These are phyloP conservation scores for Solanum acaule DNA, from an alignment of 257 asterid species.

Conservation along the genomic window DNA sequence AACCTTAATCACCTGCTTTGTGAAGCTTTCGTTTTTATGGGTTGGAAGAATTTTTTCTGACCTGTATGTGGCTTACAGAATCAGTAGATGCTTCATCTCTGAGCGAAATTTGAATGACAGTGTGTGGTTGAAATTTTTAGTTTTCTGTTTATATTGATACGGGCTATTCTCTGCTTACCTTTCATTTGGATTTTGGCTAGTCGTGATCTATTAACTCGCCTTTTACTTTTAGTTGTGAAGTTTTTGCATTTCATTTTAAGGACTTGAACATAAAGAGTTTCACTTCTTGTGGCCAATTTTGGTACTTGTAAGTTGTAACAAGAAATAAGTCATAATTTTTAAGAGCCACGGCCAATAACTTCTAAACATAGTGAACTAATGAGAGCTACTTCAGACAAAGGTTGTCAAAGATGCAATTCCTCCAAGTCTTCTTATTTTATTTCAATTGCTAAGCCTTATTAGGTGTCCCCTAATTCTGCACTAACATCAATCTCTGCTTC, in stretches of 20 bases:
- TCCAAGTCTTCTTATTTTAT: background rate
- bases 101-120: background rate
- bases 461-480: background rate
- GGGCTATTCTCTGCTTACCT: background rate
- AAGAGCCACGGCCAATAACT: background rate
- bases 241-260: background rate
- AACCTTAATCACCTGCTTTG: background rate
- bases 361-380: background rate
- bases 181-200: background rate
- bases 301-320: background rate
- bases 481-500: background rate
- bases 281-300: background rate
- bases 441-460: background rate
- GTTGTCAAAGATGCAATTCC: background rate
- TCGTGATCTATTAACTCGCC: background rate
- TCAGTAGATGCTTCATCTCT: background rate
- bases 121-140: background rate
- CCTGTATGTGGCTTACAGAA: background rate
- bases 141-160: background rate
- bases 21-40: background rate
- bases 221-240: background rate
- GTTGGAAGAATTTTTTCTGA: background rate
- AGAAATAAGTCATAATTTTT: background rate
- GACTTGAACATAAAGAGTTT: background rate
- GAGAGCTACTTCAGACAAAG: background rate